Evolutionary conservation across 768 basidiomycete genomes (phyloP), one percentile per base, ranked within the genome.

Genomic region (Collybia sordida): DNA sequence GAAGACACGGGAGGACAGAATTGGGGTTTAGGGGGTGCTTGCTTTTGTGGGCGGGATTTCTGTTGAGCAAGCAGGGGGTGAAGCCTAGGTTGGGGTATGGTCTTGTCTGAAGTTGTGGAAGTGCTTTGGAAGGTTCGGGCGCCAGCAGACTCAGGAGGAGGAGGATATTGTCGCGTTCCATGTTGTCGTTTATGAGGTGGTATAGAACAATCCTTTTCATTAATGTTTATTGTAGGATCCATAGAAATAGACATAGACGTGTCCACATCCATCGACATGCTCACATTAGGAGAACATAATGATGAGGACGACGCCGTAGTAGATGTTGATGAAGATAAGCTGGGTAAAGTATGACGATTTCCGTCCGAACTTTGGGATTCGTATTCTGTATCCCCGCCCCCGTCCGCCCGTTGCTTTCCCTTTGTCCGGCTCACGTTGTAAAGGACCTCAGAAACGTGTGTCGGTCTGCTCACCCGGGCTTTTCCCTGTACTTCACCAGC

Each of bases 61-160:
- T 41, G 53, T 45, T 47, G 54, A 11, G 28, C 50, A 22, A 57
- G 57, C 41, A 59, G 57, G 45, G 50, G 55, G 37, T 58, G 54
- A 42, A 58, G 50, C 8, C 48, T 49, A 52, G 45, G 50, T 37
- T 34, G 45, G 24, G 43, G 40, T 9, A 17, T 28, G 50, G 15
- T 12, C 25, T 36, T 50, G 22, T 35, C 11, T 8, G 50, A 12
- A 17, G 49, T 27, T 1, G 35, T 38, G 24, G 22, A 37, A 3
- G 44, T 34, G 22, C 17, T 6, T 28, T 22, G 53, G 28, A 19
- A 9, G 18, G 22, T 18, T 15, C 6, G 40, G 22, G 18, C 34
- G 31, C 44, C 19, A 9, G 42, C 38, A 17, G 12, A 22, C 6
- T 23, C 34, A 0, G 38, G 34, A 44, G 48, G 42, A 3, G 12